Percentiles rank a stretch among this genome's conserved stretches.
phyloP scores from a whole-genome alignment of 345 rosid genomes.

The Linum usitatissimum region DNA sequence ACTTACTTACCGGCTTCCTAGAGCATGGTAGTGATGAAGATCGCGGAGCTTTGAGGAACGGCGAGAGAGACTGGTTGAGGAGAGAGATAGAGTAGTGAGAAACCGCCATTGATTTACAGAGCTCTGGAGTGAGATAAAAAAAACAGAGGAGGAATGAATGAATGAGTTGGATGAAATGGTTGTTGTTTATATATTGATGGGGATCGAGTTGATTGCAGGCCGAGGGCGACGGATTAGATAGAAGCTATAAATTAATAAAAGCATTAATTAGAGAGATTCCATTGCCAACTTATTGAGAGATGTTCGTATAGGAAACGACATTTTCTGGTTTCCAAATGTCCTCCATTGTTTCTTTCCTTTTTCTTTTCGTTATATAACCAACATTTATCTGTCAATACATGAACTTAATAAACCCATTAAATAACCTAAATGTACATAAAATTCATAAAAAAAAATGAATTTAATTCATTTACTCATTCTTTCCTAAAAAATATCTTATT shows the following conservation, averaged over 20 bases:
- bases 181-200: neutral
- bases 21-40: conserved; percentile 7
- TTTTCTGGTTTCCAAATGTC: too few species aligned
- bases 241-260: neutral
- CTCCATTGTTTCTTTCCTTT: too few species aligned
- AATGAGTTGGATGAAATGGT: neutral
- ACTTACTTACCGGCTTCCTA: conserved; percentile 23
- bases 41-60: conserved; percentile 15
- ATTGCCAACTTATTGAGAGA: too few species aligned
- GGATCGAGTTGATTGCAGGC: neutral
- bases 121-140: neutral
- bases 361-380: too few species aligned
- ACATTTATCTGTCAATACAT: too few species aligned
- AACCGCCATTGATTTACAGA: conserved; percentile 25
- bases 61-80: conserved; percentile 14
- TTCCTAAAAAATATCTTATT: too few species aligned
- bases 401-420: too few species aligned
- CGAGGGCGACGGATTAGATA: neutral
- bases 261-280: neutral
- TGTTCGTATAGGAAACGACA: too few species aligned
- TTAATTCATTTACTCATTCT: too few species aligned
- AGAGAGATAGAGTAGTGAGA: conserved; percentile 15
- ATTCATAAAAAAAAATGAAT: too few species aligned
- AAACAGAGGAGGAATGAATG: neutral
- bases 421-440: too few species aligned